phyloP scores from a whole-genome alignment of 805 yeast species.

The Wickerhamiella brachini region DNA sequence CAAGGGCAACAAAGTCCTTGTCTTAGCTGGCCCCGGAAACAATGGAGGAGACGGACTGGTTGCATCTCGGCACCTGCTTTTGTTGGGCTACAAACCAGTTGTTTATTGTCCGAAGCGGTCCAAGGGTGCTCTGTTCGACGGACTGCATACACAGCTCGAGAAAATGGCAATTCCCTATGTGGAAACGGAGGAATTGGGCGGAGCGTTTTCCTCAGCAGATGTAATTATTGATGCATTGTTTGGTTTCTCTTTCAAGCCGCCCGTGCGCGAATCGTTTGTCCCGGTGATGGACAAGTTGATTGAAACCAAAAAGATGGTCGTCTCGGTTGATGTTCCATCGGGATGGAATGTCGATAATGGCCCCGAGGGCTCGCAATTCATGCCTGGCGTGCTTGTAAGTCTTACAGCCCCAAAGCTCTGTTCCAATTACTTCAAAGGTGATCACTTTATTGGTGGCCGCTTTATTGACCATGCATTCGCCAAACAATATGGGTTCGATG shows the following conservation, averaged over 20 bases:
- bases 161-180: slow-evolving; percentile 50
- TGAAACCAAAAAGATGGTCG: slow-evolving; percentile 37
- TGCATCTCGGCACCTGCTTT: slow-evolving; percentile 77
- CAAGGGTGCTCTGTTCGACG: slow-evolving; percentile 42
- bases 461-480: slow-evolving; percentile 62
- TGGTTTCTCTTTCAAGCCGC: slow-evolving; percentile 89
- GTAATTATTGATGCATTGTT: slow-evolving; percentile 69
- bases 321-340: slow-evolving; percentile 83
- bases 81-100: slow-evolving; percentile 66
- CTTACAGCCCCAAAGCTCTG: slow-evolving; percentile 94
- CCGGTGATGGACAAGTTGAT: slow-evolving; percentile 32
- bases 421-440: slow-evolving; percentile 36
- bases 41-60: slow-evolving; percentile 94
- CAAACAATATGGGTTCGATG: slow-evolving; percentile 53
- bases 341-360: slow-evolving; percentile 97
- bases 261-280: slow-evolving; percentile 67
- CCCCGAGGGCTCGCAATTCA: slow-evolving; percentile 37
- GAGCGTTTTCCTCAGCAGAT: slow-evolving; percentile 28
- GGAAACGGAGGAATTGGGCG: slow-evolving; percentile 8
- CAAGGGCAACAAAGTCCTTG: slow-evolving; percentile 36
- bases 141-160: slow-evolving; percentile 51
- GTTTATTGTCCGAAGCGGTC: slow-evolving; percentile 68
- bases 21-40: slow-evolving; percentile 90
- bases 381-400: slow-evolving; percentile 60
- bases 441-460: slow-evolving; percentile 84